Percentiles rank a stretch among this genome's conserved stretches.
Conservation (phyloP, 2,329 filamentous ascomycete genomes). For the Cercospora zeae-maydis region DNA sequence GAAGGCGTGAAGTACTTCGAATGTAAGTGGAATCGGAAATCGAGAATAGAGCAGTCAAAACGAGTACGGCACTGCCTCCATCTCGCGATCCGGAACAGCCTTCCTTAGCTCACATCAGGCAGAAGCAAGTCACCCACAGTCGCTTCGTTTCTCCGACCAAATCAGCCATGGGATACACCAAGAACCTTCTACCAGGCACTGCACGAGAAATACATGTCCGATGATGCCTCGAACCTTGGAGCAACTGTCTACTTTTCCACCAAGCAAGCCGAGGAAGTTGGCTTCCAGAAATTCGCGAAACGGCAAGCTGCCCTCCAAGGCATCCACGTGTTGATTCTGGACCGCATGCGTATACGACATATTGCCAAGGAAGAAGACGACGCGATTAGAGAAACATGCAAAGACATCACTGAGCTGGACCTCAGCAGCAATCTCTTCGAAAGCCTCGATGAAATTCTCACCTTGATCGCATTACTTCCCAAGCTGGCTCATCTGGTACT, state of each 20-base stretch:
- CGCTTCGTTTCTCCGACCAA: constrained; percentile 83
- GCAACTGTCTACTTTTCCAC: constrained; percentile 67
- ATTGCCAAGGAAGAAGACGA: constrained; percentile 19
- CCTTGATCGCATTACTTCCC: constrained; percentile 68
- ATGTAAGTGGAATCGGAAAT: constrained; percentile 53
- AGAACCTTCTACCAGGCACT: constrained; percentile 77
- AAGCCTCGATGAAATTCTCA: constrained; percentile 60
- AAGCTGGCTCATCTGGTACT: constrained; percentile 48
- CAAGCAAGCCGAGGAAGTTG: constrained; percentile 89
- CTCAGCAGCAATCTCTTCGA: constrained; percentile 80
- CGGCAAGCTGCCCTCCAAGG: constrained; percentile 75
- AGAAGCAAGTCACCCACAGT: constrained; percentile 65
- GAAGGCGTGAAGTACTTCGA: constrained; percentile 75
- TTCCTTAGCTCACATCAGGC: constrained; percentile 42
- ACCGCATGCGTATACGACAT: constrained; percentile 62
- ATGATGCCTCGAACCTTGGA: constrained; percentile 34
- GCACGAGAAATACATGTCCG: constrained; percentile 72
- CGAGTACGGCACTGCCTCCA: neutral
- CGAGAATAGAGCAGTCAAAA: neutral
- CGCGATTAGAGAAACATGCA: constrained; percentile 56
- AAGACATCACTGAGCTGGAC: constrained; percentile 69
- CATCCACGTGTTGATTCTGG: constrained; percentile 75
- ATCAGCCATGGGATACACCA: constrained; percentile 63
- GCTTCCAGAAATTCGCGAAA: constrained; percentile 85
- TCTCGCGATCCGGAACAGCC: neutral